These are phyloP conservation scores for Solanum hybrid DNA, from an alignment of 305 asterid genomes.

Conservation along the genomic window DNA sequence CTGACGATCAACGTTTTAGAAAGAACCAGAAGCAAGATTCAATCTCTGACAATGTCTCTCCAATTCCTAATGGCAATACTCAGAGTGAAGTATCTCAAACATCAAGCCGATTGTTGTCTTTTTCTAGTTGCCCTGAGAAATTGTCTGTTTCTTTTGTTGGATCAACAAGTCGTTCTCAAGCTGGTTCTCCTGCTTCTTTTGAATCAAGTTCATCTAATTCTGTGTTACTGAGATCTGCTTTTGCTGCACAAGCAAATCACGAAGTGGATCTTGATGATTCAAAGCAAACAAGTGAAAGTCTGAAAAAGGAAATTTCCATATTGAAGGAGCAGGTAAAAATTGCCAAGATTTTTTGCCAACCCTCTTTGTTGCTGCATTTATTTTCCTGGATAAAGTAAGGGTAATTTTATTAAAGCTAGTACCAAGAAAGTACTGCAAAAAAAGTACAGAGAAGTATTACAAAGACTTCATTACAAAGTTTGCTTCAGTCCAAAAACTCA, in stretches of 20 bases:
- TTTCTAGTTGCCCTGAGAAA: constrained; percentile 28
- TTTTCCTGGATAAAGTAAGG: background rate
- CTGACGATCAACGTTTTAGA: constrained; percentile 14
- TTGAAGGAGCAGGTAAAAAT: constrained; percentile 49
- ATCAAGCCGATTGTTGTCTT: constrained; percentile 33
- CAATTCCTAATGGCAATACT: constrained; percentile 15
- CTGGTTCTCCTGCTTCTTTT: constrained; percentile 33
- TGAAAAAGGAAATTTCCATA: constrained; percentile 36
- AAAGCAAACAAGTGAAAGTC: constrained; percentile 28
- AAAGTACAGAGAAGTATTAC: background rate
- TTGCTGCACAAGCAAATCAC: constrained; percentile 19
- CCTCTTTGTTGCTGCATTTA: background rate
- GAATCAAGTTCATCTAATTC: constrained; percentile 25
- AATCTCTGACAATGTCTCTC: constrained; percentile 12
- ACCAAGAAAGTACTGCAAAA: background rate
- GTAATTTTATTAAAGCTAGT: background rate
- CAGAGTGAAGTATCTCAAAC: constrained; percentile 18
- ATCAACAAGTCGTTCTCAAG: constrained; percentile 26
- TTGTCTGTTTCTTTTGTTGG: constrained; percentile 26
- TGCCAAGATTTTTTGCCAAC: background rate
- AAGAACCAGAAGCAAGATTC: constrained; percentile 25
- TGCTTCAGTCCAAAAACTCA: background rate
- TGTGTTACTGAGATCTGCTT: constrained; percentile 18
- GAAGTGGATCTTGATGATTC: constrained; percentile 30
- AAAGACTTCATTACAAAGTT: background rate